These are phyloP conservation scores for Torulaspora quercuum DNA, from an alignment of 805 yeast species.

Conservation along the genomic window DNA sequence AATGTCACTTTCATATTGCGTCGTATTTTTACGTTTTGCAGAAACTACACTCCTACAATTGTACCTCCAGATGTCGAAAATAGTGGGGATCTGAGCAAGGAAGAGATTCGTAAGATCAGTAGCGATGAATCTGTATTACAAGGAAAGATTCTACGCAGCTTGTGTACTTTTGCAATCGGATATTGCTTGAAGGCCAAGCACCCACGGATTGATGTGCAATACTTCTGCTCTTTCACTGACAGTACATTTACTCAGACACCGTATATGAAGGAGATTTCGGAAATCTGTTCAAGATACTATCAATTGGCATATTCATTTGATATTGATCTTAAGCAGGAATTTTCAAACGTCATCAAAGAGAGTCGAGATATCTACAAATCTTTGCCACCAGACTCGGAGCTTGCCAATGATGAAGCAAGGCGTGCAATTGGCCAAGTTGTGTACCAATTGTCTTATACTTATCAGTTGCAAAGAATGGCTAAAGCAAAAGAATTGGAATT, in stretches of 20 bases:
- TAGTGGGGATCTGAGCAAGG: slow-evolving; percentile 28
- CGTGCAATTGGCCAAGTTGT: slow-evolving; percentile 38
- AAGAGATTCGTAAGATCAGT: slow-evolving; percentile 41
- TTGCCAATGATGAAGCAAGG: slow-evolving; percentile 32
- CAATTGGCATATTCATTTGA: slow-evolving; percentile 64
- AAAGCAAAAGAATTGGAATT: slow-evolving; percentile 33
- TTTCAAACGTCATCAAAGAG: slow-evolving; percentile 38
- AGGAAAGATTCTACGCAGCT: slow-evolving; percentile 59
- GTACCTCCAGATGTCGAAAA: slow-evolving; percentile 38
- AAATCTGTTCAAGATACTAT: slow-evolving; percentile 40
- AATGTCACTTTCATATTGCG: slow-evolving; percentile 49
- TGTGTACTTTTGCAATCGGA: slow-evolving; percentile 53
- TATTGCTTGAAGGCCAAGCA: slow-evolving; percentile 35
- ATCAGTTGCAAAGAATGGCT: slow-evolving; percentile 31
- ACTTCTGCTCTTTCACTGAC: slow-evolving; percentile 22
- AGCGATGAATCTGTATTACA: slow-evolving; percentile 62
- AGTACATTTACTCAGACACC: slow-evolving; percentile 25
- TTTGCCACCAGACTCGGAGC: slow-evolving; percentile 29
- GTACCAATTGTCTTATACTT: slow-evolving; percentile 39
- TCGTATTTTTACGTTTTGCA: slow-evolving; percentile 59
- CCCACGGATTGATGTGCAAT: slow-evolving; percentile 28
- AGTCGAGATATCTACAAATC: slow-evolving; percentile 43
- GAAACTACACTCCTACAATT: slow-evolving; percentile 52
- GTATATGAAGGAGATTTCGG: slow-evolving; percentile 29
- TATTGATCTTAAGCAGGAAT: slow-evolving; percentile 47